Base-by-base conservation (phyloP, 805 yeast species). In the Candida quercuum region DNA sequence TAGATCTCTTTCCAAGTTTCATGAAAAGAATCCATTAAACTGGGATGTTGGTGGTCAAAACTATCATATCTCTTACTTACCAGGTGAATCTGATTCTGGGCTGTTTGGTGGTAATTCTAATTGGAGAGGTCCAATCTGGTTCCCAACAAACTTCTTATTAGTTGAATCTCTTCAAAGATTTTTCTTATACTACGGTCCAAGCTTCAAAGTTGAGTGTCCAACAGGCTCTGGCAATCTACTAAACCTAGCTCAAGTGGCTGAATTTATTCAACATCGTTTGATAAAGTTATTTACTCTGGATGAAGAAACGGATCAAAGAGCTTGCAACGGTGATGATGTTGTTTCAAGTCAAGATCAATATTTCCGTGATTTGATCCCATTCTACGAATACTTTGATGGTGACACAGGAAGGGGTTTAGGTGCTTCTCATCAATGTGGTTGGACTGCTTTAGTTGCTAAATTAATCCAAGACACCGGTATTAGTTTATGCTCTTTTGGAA, bases 121-220 rank as follows among this genome's bases (percentile, higher is more conserved):
- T 62, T 88, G 97, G 97, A 74, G 97, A 60, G 97, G 97, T 3
- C 96, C 97, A 13, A 87, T 88, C 49, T 88, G 97, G 97, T 87
- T 88, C 70, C 95, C 97, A 16, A 86, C 86, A 11, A 88, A 83
- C 53, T 88, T 88, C 60, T 66, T 88, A 43, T 65, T 88, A 28
- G 86, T 88, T 40, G 97, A 88, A 64, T 78, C 95, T 0, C 67
- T 88, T 49, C 93, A 88, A 61, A 71, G 96, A 51, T 86, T 86
- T 60, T 86, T 81, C 59, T 66, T 88, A 53, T 88, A 87, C 66
- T 88, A 87, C 58, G 97, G 97, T 11, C 78, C 89, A 20, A 81
- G 73, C 36, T 74, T 88, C 55, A 84, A 83, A 60, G 83, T 89
- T 35, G 93, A 86, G 61, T 86, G 89, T 60, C 96, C 96, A 16